Percentiles rank a stretch among this genome's conserved stretches.
These are phyloP conservation scores for Beauveria pseudobassiana DNA, from an alignment of 2,329 filamentous ascomycete species.

Conservation along the genomic window DNA sequence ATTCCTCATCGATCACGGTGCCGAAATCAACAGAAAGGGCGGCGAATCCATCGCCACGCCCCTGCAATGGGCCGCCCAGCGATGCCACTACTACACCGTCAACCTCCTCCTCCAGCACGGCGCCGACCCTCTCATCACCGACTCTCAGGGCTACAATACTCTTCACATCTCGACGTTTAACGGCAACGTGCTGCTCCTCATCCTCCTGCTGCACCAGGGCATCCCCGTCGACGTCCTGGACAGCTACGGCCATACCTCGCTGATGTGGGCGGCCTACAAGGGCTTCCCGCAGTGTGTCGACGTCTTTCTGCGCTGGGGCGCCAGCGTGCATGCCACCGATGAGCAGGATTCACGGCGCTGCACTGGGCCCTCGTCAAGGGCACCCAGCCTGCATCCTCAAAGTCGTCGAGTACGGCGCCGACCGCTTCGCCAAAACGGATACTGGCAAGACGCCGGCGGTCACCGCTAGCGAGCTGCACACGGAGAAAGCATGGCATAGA, in stretches of 20 bases:
- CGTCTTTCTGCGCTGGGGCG: constrained; percentile 87
- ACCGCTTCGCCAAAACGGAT: constrained; percentile 82
- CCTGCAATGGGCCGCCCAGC: constrained; percentile 93
- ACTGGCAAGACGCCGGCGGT: constrained; percentile 84
- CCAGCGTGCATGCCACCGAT: constrained; percentile 82
- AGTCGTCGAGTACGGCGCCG: constrained; percentile 88
- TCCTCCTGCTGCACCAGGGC: constrained; percentile 86
- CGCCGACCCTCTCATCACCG: constrained; percentile 84
- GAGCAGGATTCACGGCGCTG: constrained; percentile 86
- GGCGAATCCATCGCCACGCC: constrained; percentile 92
- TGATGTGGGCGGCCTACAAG: constrained; percentile 99
- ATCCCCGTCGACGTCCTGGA: constrained; percentile 91
- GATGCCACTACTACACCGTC: constrained; percentile 94
- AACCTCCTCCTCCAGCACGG: constrained; percentile 86
- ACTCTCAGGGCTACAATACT: constrained; percentile 96
- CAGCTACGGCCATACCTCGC: constrained; percentile 79
- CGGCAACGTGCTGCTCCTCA: constrained; percentile 84
- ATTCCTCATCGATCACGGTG: constrained; percentile 77
- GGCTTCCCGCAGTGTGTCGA: constrained; percentile 90
- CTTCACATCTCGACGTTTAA: constrained; percentile 96
- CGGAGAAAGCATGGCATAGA: constrained; percentile 69
- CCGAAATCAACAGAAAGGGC: constrained; percentile 90
- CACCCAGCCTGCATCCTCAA: constrained; percentile 85
- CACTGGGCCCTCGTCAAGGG: constrained; percentile 95
- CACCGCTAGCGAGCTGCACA: constrained; percentile 87